Evolutionary conservation across 176 grass and related monocot genomes (phyloP).

Genomic region (Calamus simplicifolius): DNA sequence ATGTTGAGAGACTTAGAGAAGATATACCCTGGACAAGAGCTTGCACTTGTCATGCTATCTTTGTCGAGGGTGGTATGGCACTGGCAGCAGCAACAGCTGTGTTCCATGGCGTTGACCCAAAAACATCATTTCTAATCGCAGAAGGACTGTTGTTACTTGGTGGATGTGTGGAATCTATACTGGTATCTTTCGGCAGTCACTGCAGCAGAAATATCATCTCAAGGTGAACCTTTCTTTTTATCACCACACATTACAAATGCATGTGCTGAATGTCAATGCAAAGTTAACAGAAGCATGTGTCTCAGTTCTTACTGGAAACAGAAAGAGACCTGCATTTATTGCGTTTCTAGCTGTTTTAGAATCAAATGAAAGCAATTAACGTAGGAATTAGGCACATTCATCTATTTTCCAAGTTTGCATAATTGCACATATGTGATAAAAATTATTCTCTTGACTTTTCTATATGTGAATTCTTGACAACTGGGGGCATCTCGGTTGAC

Average conservation of each 20-base stretch:
- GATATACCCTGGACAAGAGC: conserved; percentile 72
- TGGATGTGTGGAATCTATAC: conserved; percentile 94
- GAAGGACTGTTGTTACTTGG: conserved; percentile 80
- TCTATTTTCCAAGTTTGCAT: too few relatives aligned
- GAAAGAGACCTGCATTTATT: too few relatives aligned
- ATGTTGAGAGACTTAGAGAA: conserved; percentile 69
- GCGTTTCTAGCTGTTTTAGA: too few relatives aligned
- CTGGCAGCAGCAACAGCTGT: conserved; percentile 67
- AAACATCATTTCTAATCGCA: conserved; percentile 67
- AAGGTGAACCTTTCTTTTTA: conserved; percentile 38
- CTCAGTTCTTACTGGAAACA: too few relatives aligned
- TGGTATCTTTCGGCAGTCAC: conserved; percentile 69
- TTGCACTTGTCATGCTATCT: conserved; percentile 82
- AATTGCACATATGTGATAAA: too few relatives aligned
- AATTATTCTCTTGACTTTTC: too few relatives aligned
- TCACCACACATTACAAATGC: neutral
- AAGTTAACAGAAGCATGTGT: neutral
- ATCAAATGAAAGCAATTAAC: too few relatives aligned
- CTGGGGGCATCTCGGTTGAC: too few relatives aligned
- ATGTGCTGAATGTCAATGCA: neutral
- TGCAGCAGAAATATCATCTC: conserved; percentile 93
- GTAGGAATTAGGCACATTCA: too few relatives aligned
- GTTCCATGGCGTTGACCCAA: conserved; percentile 82
- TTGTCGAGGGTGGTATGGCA: conserved; percentile 81
- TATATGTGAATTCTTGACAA: too few relatives aligned